Evolutionary conservation across 768 basidiomycete genomes (phyloP), one percentile per base, ranked within the genome.

Genomic region (Phaeotremella fagi): DNA sequence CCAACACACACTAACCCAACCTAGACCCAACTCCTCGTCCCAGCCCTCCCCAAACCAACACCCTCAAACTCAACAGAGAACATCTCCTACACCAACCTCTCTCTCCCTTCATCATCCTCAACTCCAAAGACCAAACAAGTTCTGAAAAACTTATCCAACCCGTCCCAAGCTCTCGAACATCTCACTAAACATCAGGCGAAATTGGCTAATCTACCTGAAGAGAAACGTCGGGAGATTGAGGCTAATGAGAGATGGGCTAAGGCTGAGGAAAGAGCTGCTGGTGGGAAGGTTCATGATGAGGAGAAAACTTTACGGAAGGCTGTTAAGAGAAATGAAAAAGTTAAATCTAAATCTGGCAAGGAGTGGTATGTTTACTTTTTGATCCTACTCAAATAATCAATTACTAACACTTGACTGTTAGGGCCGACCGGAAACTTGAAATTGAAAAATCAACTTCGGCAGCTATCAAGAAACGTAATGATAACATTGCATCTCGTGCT

Each of bases 241-340:
- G 91, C 91, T 67, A 81, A 81, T 50, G 86, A 91, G 54, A 83
- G 85, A 66, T 97, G 91, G 89, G 82, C 83, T 45, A 94, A 92
- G 76, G 90, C 92, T 0, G 83, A 85, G 68, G 84, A 88, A 26
- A 80, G 89, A 45, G 78, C 95, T 54, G 88, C 88, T 50, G 95
- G 95, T 1, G 85, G 85, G 44, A 99, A 97, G 75, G 84, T 99
- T 26, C 82, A 82, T 45, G 95, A 98, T 63, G 88, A 92, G 62
- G 89, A 90, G 70, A 71, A 62, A 0, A 78, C 85, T 41, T 73
- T 99, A 66, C 98, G 97, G 80, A 98, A 97, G 75, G 94, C 97
- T 52, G 95, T 97, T 89, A 97, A 98, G 80, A 92, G 87, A 73
- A 90, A 75, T 64, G 73, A 75, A 54, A 75, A 76, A 12, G 90